Conservation (phyloP, 805 yeast genomes). For the Metschnikowia shivogae region DNA sequence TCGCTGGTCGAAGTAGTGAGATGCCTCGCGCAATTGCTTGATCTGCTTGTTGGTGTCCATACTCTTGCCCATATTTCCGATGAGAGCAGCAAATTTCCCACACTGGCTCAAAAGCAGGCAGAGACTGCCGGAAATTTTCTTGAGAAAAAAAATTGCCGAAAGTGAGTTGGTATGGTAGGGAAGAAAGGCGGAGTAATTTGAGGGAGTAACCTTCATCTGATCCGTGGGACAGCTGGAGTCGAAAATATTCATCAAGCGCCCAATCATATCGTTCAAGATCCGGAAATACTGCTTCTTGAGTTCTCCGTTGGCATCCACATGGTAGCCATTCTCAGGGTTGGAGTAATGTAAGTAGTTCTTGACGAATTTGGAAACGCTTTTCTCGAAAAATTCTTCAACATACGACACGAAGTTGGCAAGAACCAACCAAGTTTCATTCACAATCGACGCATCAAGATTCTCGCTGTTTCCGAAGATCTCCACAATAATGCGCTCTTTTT, state of each 20-base stretch:
- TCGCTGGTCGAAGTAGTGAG: conserved; percentile 32
- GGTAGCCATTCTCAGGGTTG: conserved; percentile 17
- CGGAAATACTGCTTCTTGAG: conserved; percentile 25
- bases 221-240: conserved; percentile 24
- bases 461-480: conserved; percentile 37
- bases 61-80: conserved; percentile 32
- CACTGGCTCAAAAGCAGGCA: conserved; percentile 27
- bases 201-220: conserved; percentile 35
- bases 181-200: conserved; percentile 31
- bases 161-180: conserved; percentile 40
- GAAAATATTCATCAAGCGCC: conserved; percentile 27
- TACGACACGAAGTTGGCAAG: conserved; percentile 33
- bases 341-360: conserved; percentile 36
- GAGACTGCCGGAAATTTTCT: conserved; percentile 24
- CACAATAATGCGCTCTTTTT: conserved; percentile 23
- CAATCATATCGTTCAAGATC: conserved; percentile 24
- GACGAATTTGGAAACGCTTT: conserved; percentile 31
- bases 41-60: conserved; percentile 35
- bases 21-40: conserved; percentile 31
- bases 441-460: conserved; percentile 37
- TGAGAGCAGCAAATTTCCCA: conserved; percentile 28
- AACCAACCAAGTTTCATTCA: conserved; percentile 43
- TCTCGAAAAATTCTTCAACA: conserved; percentile 28
- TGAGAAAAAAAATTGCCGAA: conserved; percentile 35
- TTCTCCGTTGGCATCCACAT: conserved; percentile 29